Percentiles rank a stretch among this genome's conserved stretches.
phyloP scores from a whole-genome alignment of 73 alveolate species.

The Breviolum minutum region DNA sequence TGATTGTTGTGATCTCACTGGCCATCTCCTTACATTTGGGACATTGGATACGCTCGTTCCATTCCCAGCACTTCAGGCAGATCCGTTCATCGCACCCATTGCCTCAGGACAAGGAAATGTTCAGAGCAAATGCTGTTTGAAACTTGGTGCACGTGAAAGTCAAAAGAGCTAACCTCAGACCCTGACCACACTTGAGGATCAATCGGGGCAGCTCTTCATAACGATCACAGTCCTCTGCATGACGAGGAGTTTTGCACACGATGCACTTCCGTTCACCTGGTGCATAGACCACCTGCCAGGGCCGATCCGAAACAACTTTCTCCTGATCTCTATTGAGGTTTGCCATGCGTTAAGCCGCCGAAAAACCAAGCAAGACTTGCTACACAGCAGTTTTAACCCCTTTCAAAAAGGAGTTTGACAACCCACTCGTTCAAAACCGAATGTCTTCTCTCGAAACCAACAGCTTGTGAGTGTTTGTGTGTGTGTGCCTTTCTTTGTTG shows the following conservation, averaged over 20 bases:
- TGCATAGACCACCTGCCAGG: background rate
- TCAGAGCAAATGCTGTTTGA: background rate
- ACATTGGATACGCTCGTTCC: background rate
- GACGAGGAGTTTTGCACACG: background rate
- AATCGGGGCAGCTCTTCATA: background rate
- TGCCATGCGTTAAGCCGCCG: background rate
- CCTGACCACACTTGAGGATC: background rate
- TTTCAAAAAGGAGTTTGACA: background rate
- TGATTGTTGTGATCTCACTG: background rate
- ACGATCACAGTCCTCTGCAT: background rate
- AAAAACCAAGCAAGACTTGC: background rate
- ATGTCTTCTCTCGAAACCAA: background rate
- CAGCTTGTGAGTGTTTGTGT: background rate
- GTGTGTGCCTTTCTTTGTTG: background rate
- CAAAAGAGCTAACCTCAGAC: background rate
- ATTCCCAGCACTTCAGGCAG: conserved; percentile 47
- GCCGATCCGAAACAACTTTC: too few species aligned
- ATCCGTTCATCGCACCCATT: background rate
- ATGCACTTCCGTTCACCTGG: background rate
- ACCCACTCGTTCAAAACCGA: background rate
- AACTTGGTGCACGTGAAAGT: background rate
- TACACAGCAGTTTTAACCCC: background rate
- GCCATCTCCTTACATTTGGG: background rate
- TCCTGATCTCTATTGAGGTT: too few species aligned
- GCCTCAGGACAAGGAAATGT: background rate